Evolutionary conservation across 164 flowering plant genomes (phyloP).

Genomic region (Protea cynaroides): DNA sequence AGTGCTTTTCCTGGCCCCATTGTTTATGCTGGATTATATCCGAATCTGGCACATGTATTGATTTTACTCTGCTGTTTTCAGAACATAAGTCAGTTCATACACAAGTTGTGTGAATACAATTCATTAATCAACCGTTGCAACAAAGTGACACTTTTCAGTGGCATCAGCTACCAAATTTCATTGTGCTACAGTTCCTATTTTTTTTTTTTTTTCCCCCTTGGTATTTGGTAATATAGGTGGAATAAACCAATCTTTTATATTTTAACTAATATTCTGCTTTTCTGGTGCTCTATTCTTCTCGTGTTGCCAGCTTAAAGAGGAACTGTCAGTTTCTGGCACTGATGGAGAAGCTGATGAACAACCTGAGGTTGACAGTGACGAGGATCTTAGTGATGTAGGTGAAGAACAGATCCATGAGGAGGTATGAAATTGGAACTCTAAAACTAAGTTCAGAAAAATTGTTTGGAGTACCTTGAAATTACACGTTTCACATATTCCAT

Average conservation of each 20-base stretch:
- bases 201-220: neutral
- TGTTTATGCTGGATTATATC: neutral
- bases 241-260: neutral
- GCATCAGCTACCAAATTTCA: neutral
- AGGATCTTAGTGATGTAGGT: conserved; percentile 67
- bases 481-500: no score
- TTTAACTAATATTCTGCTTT: neutral
- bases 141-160: neutral
- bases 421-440: conserved; percentile 28
- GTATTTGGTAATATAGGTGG: neutral
- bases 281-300: neutral
- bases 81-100: no score
- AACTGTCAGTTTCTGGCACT: conserved; percentile 67
- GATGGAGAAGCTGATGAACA: conserved; percentile 87
- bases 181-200: neutral
- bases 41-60: neutral
- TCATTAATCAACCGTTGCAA: neutral
- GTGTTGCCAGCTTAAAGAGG: conserved; percentile 65
- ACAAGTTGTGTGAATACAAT: no score
- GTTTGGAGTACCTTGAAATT: neutral
- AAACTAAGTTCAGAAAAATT: neutral
- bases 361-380: conserved; percentile 64
- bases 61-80: no score
- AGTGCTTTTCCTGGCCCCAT: neutral
- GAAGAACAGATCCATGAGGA: conserved; percentile 52